Percentiles rank a stretch among this genome's conserved stretches.
These are phyloP conservation scores for Cicer pinnatifidum DNA, from an alignment of 306 rosid genomes.

Conservation along the genomic window DNA sequence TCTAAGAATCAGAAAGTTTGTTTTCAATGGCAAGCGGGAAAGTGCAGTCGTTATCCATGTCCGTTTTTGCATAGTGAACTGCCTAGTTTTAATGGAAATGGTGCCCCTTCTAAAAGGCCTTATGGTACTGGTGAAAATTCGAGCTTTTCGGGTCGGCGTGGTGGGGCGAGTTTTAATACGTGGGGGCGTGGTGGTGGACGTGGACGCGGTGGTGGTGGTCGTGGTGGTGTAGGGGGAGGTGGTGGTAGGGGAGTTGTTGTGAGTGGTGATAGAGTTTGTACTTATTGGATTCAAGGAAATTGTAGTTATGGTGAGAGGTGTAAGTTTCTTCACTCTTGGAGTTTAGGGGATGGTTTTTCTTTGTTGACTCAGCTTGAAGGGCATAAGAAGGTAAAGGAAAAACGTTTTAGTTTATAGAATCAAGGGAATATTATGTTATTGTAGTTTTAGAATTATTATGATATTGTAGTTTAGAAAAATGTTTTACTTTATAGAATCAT, in stretches of 20 bases:
- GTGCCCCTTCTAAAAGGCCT: constrained; percentile 67
- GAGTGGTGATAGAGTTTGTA: constrained; percentile 74
- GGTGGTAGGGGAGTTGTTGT: constrained; percentile 56
- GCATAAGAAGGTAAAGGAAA: constrained; percentile 67
- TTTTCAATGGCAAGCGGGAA: constrained; percentile 94
- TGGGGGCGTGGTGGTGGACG: constrained; percentile 68
- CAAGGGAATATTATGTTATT: background rate
- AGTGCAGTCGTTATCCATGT: constrained; percentile 82
- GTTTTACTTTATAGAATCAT: background rate
- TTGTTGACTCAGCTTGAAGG: constrained; percentile 86
- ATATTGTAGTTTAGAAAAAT: background rate
- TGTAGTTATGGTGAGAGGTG: constrained; percentile 82
- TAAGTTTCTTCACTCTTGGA: constrained; percentile 85
- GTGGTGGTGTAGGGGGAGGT: constrained; percentile 25
- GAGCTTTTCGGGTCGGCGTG: constrained; percentile 55
- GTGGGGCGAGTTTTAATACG: constrained; percentile 51
- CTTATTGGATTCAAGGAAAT: constrained; percentile 77
- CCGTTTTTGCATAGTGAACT: constrained; percentile 72
- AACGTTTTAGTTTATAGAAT: background rate
- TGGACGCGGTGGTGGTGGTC: constrained; percentile 47
- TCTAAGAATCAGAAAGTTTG: constrained; percentile 73
- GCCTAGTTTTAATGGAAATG: constrained; percentile 56
- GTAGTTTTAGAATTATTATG: background rate
- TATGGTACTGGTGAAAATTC: constrained; percentile 60
- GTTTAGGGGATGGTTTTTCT: constrained; percentile 78